A percentile compares a stretch with the other conserved stretches of the same genome.
Conservation (phyloP, 1,284 basidiomycete species). For the Ceratobasidium sp. region DNA sequence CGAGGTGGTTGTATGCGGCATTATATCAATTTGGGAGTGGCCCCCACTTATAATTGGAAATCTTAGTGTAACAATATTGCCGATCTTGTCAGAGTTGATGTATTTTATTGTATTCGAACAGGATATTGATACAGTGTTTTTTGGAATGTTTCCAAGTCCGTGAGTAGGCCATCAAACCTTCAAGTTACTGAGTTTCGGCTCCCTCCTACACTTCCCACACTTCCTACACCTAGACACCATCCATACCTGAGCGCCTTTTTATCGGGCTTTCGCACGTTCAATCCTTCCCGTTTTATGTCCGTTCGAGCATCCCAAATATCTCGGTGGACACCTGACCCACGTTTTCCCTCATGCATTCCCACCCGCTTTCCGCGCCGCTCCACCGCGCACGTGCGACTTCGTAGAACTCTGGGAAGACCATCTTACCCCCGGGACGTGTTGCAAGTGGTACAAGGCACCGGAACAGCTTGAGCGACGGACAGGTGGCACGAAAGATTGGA, state of each 20-base stretch:
- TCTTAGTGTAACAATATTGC: neutral
- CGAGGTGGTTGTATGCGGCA: too few species aligned
- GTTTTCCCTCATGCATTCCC: constrained; percentile 1
- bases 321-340: neutral
- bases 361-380: neutral
- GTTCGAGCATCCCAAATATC: neutral
- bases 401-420: constrained; percentile 16
- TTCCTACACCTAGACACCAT: neutral
- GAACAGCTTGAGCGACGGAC: constrained; percentile 9
- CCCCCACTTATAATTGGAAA: neutral
- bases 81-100: neutral
- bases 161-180: too few species aligned
- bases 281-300: neutral
- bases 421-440: neutral
- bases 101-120: constrained; percentile 5
- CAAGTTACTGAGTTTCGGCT: too few species aligned
- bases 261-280: neutral
- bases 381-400: neutral
- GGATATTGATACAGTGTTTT: constrained; percentile 18
- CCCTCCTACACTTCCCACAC: too few species aligned
- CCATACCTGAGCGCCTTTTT: neutral
- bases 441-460: constrained; percentile 3
- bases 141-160: neutral
- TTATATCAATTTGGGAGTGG: too few species aligned
- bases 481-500: neutral